A percentile compares a stretch with the other conserved stretches of the same genome.
Conservation (phyloP, 1,284 basidiomycete species). For the Cryptococcus sp. region DNA sequence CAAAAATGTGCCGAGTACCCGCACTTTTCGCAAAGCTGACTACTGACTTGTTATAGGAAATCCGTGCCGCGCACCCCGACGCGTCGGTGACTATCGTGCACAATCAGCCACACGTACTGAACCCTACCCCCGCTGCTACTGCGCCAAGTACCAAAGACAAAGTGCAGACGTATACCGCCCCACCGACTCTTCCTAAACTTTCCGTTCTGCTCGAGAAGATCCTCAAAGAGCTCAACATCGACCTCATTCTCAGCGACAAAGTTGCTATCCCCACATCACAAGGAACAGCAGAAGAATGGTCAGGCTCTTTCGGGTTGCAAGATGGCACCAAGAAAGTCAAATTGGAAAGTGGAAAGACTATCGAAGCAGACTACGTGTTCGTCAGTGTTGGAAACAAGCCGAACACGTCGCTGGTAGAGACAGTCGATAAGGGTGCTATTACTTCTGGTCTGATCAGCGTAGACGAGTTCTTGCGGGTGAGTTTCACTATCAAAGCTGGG, state of each 20-base stretch:
- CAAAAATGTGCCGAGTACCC: not conserved
- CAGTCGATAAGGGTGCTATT: slow-evolving; percentile 38
- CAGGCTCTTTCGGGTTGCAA: slow-evolving; percentile 36
- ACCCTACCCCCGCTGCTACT: slow-evolving; percentile 21
- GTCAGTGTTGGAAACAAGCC: slow-evolving; percentile 51
- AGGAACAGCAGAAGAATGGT: slow-evolving; percentile 26
- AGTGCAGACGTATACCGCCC: slow-evolving; percentile 21
- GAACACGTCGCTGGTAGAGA: slow-evolving; percentile 43
- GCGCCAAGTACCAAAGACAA: slow-evolving; percentile 10
- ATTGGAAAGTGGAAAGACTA: slow-evolving; percentile 30
- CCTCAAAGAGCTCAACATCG: slow-evolving; percentile 45
- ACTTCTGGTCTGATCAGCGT: slow-evolving; percentile 44
- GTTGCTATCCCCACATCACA: slow-evolving; percentile 35
- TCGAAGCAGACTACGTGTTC: slow-evolving; percentile 53
- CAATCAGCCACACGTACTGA: slow-evolving; percentile 25
- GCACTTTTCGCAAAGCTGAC: not conserved
- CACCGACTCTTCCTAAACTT: slow-evolving; percentile 34
- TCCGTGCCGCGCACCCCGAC: slow-evolving; percentile 35
- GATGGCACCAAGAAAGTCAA: slow-evolving; percentile 35
- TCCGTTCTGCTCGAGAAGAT: slow-evolving; percentile 32
- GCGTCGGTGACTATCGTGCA: slow-evolving; percentile 49
- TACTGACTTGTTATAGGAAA: slow-evolving; percentile 24
- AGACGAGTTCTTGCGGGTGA: slow-evolving; percentile 40
- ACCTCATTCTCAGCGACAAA: slow-evolving; percentile 45
- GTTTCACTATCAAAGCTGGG: not conserved